Conservation (phyloP, 163 green algal genomes). For the Scenedesmus sp. region DNA sequence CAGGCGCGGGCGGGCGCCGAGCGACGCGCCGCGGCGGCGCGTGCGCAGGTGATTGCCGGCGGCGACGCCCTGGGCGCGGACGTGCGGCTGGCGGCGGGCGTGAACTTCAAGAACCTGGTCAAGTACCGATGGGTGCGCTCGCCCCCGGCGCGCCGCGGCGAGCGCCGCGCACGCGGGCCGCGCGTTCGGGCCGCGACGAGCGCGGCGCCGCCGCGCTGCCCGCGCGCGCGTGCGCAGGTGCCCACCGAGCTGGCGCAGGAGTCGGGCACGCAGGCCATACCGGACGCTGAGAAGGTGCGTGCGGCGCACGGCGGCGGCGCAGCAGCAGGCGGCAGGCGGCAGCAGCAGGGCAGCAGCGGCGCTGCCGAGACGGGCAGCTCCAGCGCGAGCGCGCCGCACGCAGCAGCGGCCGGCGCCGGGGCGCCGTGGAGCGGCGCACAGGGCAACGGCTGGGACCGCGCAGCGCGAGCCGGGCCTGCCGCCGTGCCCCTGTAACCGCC, state of each 20-base stretch:
- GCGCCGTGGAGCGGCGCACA: not conserved
- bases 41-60: slow-evolving; percentile 74
- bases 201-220: not conserved
- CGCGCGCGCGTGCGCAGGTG: no score
- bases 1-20: not conserved
- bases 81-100: slow-evolving; percentile 89
- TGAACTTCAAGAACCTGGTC: slow-evolving; percentile 98
- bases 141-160: not conserved
- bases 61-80: slow-evolving; percentile 69
- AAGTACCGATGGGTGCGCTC: slow-evolving; percentile 88
- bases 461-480: not conserved
- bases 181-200: not conserved
- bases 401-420: not conserved
- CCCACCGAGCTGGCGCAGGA: slow-evolving; percentile 60
- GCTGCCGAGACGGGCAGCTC: not conserved
- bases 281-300: slow-evolving; percentile 78
- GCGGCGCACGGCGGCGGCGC: not conserved
- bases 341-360: not conserved
- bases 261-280: slow-evolving; percentile 55
- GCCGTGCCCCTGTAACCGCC: not conserved
- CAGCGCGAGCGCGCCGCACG: not conserved
- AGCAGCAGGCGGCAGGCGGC: no score
- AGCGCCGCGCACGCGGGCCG: not conserved
- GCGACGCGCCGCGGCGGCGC: no score
- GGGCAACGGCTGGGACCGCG: not conserved